These are phyloP conservation scores for Cyclostephanos invisitatus DNA, from an alignment of 108 stramenopile species.

Conservation along the genomic window DNA sequence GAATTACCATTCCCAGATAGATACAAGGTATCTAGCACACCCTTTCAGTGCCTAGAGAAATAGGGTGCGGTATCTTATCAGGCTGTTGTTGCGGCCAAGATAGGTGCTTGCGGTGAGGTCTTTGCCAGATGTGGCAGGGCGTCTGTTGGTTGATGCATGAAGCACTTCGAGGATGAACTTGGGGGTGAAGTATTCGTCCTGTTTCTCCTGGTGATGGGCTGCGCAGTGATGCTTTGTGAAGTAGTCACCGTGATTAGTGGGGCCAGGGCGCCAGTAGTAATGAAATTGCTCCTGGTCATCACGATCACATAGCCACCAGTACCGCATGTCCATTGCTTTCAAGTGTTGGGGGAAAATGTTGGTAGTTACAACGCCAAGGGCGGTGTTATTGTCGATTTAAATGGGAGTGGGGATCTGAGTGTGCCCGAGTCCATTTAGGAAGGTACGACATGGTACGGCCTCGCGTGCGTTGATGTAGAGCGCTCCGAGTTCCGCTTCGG, in stretches of 20 bases:
- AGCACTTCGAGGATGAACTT: not conserved
- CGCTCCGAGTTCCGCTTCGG: too few relatives aligned
- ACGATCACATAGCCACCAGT: not conserved
- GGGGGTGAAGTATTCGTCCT: not conserved
- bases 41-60: not conserved
- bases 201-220: not conserved
- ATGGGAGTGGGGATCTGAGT: constrained; percentile 10
- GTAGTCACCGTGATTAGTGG: too few relatives aligned
- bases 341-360: not conserved
- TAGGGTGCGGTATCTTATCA: not conserved
- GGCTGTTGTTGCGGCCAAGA: not conserved
- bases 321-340: too few relatives aligned
- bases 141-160: not conserved
- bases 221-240: constrained; percentile 12
- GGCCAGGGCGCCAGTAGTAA: too few relatives aligned
- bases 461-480: too few relatives aligned
- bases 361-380: not conserved
- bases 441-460: constrained; percentile 9
- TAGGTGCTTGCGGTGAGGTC: not conserved
- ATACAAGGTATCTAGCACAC: constrained; percentile 9
- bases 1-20: too few relatives aligned
- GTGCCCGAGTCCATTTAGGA: constrained; percentile 13
- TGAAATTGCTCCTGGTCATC: not conserved
- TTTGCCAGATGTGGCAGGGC: not conserved
- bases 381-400: too few relatives aligned